Evolutionary conservation across 257 asterid genomes (phyloP).

Genomic region (Ophiorrhiza pumila): DNA sequence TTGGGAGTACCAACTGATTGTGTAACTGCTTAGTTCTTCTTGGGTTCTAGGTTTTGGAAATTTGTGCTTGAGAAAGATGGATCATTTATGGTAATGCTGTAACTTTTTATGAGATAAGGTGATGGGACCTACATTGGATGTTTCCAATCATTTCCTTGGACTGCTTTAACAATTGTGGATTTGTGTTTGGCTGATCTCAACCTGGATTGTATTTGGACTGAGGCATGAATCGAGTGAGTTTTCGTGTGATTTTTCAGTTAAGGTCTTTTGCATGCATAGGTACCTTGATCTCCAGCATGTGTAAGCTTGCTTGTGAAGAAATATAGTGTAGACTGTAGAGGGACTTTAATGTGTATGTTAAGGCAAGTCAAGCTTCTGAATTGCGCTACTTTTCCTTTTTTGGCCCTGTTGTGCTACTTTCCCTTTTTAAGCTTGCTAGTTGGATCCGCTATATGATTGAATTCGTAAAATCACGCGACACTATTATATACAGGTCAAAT

Average conservation of each 20-base stretch:
- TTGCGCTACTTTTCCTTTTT: background rate
- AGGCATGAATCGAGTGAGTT: background rate
- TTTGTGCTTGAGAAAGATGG: background rate
- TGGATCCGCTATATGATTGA: background rate
- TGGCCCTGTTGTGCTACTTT: no score
- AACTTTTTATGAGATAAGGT: no score
- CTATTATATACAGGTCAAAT: background rate
- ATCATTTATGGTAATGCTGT: background rate
- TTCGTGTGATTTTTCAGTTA: background rate
- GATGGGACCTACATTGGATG: background rate
- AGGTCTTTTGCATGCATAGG: background rate
- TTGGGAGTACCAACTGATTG: background rate
- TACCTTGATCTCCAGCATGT: background rate
- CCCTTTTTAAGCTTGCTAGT: background rate
- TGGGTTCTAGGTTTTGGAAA: slow-evolving; percentile 5
- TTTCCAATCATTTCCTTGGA: background rate
- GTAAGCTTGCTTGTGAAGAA: background rate
- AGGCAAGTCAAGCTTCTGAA: background rate
- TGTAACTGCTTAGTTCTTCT: background rate
- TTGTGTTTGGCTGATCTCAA: background rate
- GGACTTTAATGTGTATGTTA: background rate
- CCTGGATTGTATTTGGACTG: background rate
- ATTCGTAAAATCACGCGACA: background rate
- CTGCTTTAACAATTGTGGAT: background rate
- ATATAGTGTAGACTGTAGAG: no score